Conservation (phyloP, 805 yeast species). For the Lipomyces orientalis region DNA sequence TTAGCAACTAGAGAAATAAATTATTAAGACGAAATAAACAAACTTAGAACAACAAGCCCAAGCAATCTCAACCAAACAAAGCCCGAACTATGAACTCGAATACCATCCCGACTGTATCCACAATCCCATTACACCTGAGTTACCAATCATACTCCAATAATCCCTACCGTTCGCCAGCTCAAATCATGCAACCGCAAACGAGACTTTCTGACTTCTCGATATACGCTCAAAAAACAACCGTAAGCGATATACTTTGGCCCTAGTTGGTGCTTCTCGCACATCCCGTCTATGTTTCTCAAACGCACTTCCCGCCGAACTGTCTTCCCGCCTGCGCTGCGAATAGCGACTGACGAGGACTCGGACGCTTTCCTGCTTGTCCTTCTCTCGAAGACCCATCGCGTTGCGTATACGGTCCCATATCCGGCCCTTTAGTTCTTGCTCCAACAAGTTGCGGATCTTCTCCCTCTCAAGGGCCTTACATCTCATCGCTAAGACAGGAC, state of each 20-base stretch:
- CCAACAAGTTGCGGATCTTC: conserved; percentile 38
- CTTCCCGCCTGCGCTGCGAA: conserved; percentile 11
- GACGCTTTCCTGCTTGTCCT: conserved; percentile 22
- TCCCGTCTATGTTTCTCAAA: conserved; percentile 1
- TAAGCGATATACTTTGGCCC: conserved; percentile 36
- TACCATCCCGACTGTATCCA: not conserved
- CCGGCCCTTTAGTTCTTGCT: conserved; percentile 13
- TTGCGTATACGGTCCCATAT: conserved; percentile 12
- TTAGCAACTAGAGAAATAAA: not conserved
- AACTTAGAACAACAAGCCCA: not conserved
- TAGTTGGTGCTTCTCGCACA: conserved; percentile 23
- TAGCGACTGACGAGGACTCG: conserved; percentile 17
- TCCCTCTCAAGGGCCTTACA: conserved; percentile 39
- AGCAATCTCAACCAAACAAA: not conserved
- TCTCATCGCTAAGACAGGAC: conserved; percentile 35
- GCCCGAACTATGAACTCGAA: not conserved
- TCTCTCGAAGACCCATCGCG: not conserved
- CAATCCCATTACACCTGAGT: not conserved
- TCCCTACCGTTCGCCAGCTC: too few relatives aligned
- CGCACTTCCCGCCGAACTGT: not conserved
- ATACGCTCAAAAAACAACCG: conserved; percentile 33
- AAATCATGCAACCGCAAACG: not conserved
- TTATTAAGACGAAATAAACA: not conserved
- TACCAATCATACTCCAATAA: not conserved
- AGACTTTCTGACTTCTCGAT: conserved; percentile 15